Base-by-base conservation (phyloP, 805 yeast genomes). In the Candida nemodendra region DNA sequence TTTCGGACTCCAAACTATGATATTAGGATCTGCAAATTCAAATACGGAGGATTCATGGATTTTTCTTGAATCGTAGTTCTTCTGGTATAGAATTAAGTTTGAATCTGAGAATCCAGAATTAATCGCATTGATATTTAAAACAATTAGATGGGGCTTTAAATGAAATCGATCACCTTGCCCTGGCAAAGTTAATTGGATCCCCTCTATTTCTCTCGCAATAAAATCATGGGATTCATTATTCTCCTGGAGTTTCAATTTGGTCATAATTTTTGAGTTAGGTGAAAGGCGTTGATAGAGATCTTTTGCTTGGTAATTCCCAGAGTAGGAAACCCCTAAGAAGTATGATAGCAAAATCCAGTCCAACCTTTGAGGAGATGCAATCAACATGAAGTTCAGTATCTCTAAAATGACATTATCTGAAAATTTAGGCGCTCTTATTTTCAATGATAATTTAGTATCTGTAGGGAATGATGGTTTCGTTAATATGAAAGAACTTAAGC, bases 281-380 rank as follows among this genome's bases (percentile, higher is more conserved):
- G 58, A 64, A 37, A 78, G 47, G 16, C 69, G 70, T 32, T 65
- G 65, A 23, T 67, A 35, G 4, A 76, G 39, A 44, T 65, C 56
- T 9, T 40, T 38, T 44, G 66, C 71, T 24, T 69, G 70, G 37
- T 54, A 67, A n/a, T 62, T 49, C 9, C 72, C 75, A 12, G 72
- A 62, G 66, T 80, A 79, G n/a, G 61, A 61, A 28, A 66, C 71
- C 0, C 76, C 81, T 15, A 81, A 53, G 34, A 61, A 61, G 44
- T 65, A 71, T 0, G 79, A 61, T 3, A 75, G 44, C 18, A 63
- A 53, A 1, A 78, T 61, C 86, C 86, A 80, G 39, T 75, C 79
- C 27, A 59, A 55, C 0, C 71, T 56, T 22, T 68, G 60, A 2
- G 58, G 45, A 3, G 50, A 56, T 29, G 64, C 64, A 12, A 76